Evolutionary conservation across 2,329 filamentous ascomycete species (phyloP), one percentile per base, ranked within the genome.

Genomic region (Tricladium varicosporioides): DNA sequence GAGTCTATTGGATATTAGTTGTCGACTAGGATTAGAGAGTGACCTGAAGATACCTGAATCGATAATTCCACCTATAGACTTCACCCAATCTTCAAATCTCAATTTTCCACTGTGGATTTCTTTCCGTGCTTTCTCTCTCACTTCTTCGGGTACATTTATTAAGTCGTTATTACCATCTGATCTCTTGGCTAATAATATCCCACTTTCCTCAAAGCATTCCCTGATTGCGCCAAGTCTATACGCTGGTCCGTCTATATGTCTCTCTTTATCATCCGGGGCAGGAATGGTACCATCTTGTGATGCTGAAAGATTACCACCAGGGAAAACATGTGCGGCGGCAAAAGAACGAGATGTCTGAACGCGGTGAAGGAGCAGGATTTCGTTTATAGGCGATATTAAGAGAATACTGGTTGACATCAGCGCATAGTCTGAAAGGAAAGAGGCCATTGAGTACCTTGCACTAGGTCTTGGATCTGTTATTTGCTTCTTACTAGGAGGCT

Each of bases 191-290:
- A 97, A 79, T 22, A 97, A 74, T 53, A 97, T 91, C 0, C 94
- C 94, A 62, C 89, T 92, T 75, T 97, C 94, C 71, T 99, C 94
- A 69, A 97, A 97, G 0, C 91, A 91, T 76, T 97, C 94, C 5
- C 94, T 80, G 19, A 97, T 84, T 0, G 92, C 94, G 5, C 88
- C 92, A 36, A 90, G 74, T n/a, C 92, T 80, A 69, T 97, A 97
- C 2, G 84, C 81, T 0, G 78, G 75, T 0, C 85, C 85, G 70
- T 97, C 92, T 10, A 77, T 72, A 66, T 97, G 92, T 11, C 87
- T 76, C 9, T 73, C 75, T 0, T 76, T 72, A 27, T 83, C 77
- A 14, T 78, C 78, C 0, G 70, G 65, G 0, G 60, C 61, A 0
- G 80, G 78, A 1, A 83, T 71, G 0, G 63, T 63, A 2, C 89